Evolutionary conservation across 495 filamentous ascomycete species (phyloP), one percentile per base, ranked within the genome.

Genomic region (Lindgomyces ingoldianus): DNA sequence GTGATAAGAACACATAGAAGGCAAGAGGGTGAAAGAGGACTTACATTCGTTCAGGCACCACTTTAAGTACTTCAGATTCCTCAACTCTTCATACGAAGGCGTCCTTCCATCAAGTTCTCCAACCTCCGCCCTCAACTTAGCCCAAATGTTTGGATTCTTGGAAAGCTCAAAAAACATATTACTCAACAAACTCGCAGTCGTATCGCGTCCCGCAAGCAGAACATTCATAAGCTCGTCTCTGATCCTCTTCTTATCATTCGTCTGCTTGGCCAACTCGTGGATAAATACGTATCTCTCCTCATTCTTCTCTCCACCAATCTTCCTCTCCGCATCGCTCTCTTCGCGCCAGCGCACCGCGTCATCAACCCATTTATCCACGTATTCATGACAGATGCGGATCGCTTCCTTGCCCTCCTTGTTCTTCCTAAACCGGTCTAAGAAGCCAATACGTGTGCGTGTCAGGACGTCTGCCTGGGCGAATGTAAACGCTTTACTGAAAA

Each of bases 341-440:
- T 64, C 46, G 12, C 65, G 50, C 47, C 59, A 69, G 3, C 39
- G 33, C 3, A 73, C 68, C 45, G 72, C 72, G n/a, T 75, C 62
- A 12, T 73, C 65, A 25, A 79, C 75, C 49, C 72, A 78, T 41
- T 72, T 64, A 44, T 80, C 74, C 2, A 85, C 81, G 58, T 85
- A 80, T 41, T 72, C 77, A 47, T 86, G 81, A 50, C 83, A 77
- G 55, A 79, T 77, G 72, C 18, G 63, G 57, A 48, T 75, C 72
- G 58, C 82, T 74, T 70, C 68, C 18, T 70, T 67, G 44, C 70
- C 68, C 21, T 73, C 60, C 48, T 76, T 67, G 25, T 63, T 50
- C 24, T 62, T 27, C 14, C 61, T 47, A 42, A 73, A 51, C 1
- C 9, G 21, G 18, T 41, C 24, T 0, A 72, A 36, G 11, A 25